Percentiles rank a stretch among this genome's conserved stretches.
phyloP scores from a whole-genome alignment of 129 eudicot genomes.

The Flaveria trinervia region DNA sequence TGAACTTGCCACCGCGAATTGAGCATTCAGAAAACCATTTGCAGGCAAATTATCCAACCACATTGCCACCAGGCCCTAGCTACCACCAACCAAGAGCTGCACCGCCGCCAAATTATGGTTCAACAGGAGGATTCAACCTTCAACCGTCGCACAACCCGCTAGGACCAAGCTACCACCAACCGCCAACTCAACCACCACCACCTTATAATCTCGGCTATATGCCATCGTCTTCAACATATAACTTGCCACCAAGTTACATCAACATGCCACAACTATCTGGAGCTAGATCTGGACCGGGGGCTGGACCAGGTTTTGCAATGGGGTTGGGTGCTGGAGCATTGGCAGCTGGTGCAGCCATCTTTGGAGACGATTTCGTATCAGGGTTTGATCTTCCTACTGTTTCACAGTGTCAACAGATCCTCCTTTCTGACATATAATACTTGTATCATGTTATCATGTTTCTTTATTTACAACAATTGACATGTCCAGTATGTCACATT shows the following conservation, averaged over 20 bases:
- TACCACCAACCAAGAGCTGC: conserved; percentile 37
- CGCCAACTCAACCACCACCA: conserved; percentile 56
- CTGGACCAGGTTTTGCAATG: conserved; percentile 67
- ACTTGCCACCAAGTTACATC: conserved; percentile 49
- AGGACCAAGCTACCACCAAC: conserved; percentile 49
- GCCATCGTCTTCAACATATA: conserved; percentile 49
- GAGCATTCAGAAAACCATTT: conserved; percentile 43
- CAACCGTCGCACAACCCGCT: conserved; percentile 27
- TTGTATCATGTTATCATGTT: conserved; percentile 6
- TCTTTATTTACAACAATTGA: too few relatives aligned
- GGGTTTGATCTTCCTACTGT: conserved; percentile 70
- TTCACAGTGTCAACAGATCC: conserved; percentile 57
- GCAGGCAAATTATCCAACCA: conserved; percentile 33
- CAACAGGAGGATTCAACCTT: conserved; percentile 34
- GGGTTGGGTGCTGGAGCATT: conserved; percentile 91
- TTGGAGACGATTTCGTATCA: conserved; percentile 81
- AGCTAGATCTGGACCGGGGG: conserved; percentile 42
- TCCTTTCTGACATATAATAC: conserved; percentile 45
- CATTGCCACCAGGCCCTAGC: conserved; percentile 36
- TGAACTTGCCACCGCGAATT: conserved; percentile 34
- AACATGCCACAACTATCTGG: conserved; percentile 66
- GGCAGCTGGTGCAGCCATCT: conserved; percentile 87
- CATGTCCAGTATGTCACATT: too few relatives aligned
- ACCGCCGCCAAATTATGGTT: conserved; percentile 23
- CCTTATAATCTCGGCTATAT: conserved; percentile 62